Evolutionary conservation across 2,329 filamentous ascomycete species (phyloP).

Genomic region (Aspergillus novofumigatus): DNA sequence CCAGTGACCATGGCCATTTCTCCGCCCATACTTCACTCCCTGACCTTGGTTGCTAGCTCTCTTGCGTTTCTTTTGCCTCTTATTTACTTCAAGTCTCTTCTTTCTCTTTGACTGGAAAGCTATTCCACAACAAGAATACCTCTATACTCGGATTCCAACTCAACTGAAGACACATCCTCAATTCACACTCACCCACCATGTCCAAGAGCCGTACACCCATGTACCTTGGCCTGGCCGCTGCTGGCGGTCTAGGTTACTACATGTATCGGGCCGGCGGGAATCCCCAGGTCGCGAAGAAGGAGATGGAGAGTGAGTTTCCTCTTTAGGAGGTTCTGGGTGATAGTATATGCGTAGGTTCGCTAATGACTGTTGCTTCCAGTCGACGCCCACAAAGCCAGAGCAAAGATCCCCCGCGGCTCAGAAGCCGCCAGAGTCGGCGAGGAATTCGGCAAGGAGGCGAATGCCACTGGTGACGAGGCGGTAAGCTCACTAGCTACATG

Average conservation of each 20-base stretch:
- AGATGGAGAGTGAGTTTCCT: constrained; percentile 68
- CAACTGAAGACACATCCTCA: constrained; percentile 1
- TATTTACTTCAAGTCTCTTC: not conserved
- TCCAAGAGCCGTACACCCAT: constrained; percentile 34
- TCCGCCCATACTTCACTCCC: not conserved
- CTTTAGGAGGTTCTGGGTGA: not conserved
- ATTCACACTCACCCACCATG: constrained; percentile 21
- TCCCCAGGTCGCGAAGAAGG: constrained; percentile 77
- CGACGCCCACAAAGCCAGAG: constrained; percentile 67
- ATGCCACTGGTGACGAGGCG: constrained; percentile 63
- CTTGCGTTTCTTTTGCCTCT: not conserved
- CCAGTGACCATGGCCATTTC: not conserved
- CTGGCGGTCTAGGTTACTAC: constrained; percentile 77
- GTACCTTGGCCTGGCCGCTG: constrained; percentile 54
- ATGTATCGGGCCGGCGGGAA: constrained; percentile 81
- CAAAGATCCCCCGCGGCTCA: constrained; percentile 60
- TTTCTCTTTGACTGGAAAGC: not conserved
- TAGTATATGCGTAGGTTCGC: not conserved
- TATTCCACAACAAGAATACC: not conserved
- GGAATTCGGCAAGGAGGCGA: constrained; percentile 57
- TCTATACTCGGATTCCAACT: not conserved
- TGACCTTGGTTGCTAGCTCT: not conserved
- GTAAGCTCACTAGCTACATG: constrained; percentile 47
- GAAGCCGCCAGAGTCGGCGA: constrained; percentile 63
- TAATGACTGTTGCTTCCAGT: constrained; percentile 47